These are phyloP conservation scores for Jasminum sambac DNA, from an alignment of 257 asterid species.

Conservation along the genomic window DNA sequence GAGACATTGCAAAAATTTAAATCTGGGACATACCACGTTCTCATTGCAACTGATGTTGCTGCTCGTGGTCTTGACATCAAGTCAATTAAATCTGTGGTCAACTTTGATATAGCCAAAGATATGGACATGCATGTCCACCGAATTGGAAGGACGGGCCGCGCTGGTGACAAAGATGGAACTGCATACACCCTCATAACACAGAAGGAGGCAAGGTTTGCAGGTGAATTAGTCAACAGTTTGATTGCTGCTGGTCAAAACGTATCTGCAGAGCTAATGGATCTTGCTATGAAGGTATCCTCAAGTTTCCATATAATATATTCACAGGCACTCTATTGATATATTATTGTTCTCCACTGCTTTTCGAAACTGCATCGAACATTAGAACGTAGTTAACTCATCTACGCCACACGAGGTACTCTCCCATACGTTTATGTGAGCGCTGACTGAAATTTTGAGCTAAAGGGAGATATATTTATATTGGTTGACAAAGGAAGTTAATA, in stretches of 20 bases:
- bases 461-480: background rate
- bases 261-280: constrained; percentile 86
- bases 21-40: constrained; percentile 88
- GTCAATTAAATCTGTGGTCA: constrained; percentile 93
- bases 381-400: background rate
- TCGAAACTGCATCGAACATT: background rate
- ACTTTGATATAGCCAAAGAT: constrained; percentile 91
- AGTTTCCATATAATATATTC: background rate
- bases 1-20: constrained; percentile 86
- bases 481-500: background rate
- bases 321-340: background rate
- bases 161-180: constrained; percentile 98
- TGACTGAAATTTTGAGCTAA: background rate
- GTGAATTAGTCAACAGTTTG: constrained; percentile 88
- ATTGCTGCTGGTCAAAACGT: constrained; percentile 97
- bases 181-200: constrained; percentile 93
- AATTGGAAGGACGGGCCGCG: constrained; percentile 99
- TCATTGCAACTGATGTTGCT: constrained; percentile 98
- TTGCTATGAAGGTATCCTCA: constrained; percentile 88
- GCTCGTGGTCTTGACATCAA: constrained; percentile 99
- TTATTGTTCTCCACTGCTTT: background rate
- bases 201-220: constrained; percentile 95
- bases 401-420: background rate
- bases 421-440: background rate
- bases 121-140: constrained; percentile 99